Percentiles rank a stretch among this genome's conserved stretches.
phyloP scores from a whole-genome alignment of 345 rosid species.

The Euphorbia pulcherrima region DNA sequence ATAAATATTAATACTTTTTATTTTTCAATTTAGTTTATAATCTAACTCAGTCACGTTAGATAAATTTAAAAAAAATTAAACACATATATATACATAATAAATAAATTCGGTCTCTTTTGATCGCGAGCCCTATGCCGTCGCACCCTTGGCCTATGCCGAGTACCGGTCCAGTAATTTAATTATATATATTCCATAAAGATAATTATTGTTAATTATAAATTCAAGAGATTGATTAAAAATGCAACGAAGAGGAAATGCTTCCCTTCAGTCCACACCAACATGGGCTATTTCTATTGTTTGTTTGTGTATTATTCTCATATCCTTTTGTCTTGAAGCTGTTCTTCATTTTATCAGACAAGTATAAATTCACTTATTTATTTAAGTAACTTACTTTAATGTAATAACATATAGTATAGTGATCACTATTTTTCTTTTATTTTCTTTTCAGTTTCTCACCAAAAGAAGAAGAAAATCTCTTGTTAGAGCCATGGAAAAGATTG shows the following conservation, averaged over 20 bases:
- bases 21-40: no score
- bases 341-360: constrained; percentile 25
- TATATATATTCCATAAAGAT: no score
- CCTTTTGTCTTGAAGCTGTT: constrained; percentile 15
- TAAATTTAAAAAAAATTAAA: no score
- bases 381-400: neutral
- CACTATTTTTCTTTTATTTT: neutral
- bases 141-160: no score
- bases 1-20: no score
- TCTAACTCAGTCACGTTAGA: no score
- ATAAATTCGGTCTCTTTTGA: no score
- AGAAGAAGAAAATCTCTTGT: constrained; percentile 26
- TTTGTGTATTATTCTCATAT: constrained; percentile 21
- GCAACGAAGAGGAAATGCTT: neutral
- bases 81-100: no score
- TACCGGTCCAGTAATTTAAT: no score
- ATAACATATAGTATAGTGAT: neutral
- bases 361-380: neutral
- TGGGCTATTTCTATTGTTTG: constrained; percentile 31
- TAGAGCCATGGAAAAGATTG: constrained; percentile 18
- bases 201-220: no score
- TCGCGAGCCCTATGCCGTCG: no score
- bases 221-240: neutral
- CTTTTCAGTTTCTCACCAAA: constrained; percentile 18
- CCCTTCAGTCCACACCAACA: constrained; percentile 30